Evolutionary conservation across 345 rosid genomes (phyloP).

Genomic region (Iberis pinnata): DNA sequence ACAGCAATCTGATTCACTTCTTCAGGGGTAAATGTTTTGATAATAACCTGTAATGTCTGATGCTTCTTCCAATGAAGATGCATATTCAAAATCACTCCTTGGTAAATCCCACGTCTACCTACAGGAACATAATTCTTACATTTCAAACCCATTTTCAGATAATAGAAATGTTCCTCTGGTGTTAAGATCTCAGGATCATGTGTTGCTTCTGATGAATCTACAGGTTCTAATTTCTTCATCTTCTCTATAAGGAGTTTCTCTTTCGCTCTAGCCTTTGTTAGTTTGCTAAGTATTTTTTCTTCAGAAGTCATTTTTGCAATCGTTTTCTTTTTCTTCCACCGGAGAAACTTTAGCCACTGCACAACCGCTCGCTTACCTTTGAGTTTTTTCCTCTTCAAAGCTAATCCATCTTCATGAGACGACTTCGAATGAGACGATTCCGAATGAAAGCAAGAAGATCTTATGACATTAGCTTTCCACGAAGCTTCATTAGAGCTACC

Average conservation of each 20-base stretch:
- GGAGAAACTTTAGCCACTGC: constrained; percentile 77
- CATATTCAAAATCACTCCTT: constrained; percentile 95
- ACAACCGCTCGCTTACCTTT: constrained; percentile 90
- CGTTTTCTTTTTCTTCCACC: constrained; percentile 94
- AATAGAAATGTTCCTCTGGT: constrained; percentile 88
- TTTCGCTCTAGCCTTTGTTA: constrained; percentile 77
- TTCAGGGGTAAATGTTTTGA: constrained; percentile 75
- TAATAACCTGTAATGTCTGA: constrained; percentile 76
- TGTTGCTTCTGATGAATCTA: constrained; percentile 52
- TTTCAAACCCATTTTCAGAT: constrained; percentile 83
- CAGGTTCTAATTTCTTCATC: constrained; percentile 71
- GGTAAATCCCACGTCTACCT: constrained; percentile 86
- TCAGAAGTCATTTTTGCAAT: constrained; percentile 79
- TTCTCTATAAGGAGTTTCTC: constrained; percentile 66
- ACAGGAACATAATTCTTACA: constrained; percentile 94
- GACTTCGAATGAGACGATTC: constrained; percentile 21
- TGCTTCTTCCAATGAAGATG: constrained; percentile 99
- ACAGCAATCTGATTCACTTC: constrained; percentile 87
- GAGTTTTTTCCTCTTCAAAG: constrained; percentile 56
- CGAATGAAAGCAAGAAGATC: constrained; percentile 43
- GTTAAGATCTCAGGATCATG: constrained; percentile 95
- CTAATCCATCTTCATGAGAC: constrained; percentile 24
- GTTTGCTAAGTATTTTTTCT: constrained; percentile 69
- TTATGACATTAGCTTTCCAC: constrained; percentile 6
- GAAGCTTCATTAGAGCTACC: constrained; percentile 38